Conservation (phyloP, 116 monocot genomes). For the Papilionanthe hybrid region DNA sequence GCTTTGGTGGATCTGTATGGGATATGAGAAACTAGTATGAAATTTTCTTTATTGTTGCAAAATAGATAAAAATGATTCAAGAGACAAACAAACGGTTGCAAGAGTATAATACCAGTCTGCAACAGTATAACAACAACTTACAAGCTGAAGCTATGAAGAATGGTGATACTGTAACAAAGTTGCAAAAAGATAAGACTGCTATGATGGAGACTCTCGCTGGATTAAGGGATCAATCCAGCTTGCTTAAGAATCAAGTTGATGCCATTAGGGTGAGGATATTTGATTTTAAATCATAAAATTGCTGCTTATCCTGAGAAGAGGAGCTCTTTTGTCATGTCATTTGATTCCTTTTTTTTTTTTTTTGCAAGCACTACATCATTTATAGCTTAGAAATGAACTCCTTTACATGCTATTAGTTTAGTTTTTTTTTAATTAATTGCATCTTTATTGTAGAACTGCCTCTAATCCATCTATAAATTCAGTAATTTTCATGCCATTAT, state of each 20-base stretch:
- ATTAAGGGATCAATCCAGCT: slow-evolving; percentile 42
- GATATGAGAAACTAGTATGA: background rate
- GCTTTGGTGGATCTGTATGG: background rate
- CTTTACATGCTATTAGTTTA: background rate
- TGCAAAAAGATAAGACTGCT: slow-evolving; percentile 68
- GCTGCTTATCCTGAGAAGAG: background rate
- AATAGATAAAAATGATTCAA: slow-evolving; percentile 66
- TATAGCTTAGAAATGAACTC: background rate
- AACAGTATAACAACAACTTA: slow-evolving; percentile 81
- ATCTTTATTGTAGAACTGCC: background rate
- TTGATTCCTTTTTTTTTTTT: background rate
- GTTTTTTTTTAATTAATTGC: background rate
- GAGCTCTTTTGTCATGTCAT: background rate
- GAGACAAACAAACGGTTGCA: slow-evolving; percentile 71
- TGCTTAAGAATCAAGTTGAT: slow-evolving; percentile 58
- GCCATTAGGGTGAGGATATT: slow-evolving; percentile 48
- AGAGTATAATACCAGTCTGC: slow-evolving; percentile 88
- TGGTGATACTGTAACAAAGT: slow-evolving; percentile 45
- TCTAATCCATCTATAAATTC: background rate
- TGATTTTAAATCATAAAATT: background rate
- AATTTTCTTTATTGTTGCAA: slow-evolving; percentile 5
- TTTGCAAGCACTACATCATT: background rate
- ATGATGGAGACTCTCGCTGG: slow-evolving; percentile 57
- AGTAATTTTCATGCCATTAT: background rate
- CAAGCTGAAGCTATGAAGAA: slow-evolving; percentile 55